Percentiles rank a stretch among this genome's conserved stretches.
phyloP scores from a whole-genome alignment of 192 early-diverging fungal species.

The Pilobolus umbonatus region DNA sequence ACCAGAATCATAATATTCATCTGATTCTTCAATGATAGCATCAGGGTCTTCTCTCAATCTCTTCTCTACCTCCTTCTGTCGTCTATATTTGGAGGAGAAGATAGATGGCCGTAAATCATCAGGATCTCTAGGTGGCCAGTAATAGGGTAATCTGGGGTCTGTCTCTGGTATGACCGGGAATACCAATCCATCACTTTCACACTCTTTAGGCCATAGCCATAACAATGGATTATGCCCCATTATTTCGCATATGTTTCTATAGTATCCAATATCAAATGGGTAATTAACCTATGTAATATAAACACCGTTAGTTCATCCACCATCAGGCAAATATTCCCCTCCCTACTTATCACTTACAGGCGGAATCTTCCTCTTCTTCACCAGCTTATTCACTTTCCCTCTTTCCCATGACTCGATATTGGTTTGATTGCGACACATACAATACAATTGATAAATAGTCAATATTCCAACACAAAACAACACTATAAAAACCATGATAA shows the following conservation, averaged over 20 bases:
- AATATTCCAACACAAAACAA: conserved; percentile 70
- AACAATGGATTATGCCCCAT: conserved; percentile 64
- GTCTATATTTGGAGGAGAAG: conserved; percentile 20
- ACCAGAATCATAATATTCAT: conserved; percentile 29
- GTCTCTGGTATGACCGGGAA: conserved; percentile 54
- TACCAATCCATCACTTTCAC: conserved; percentile 60
- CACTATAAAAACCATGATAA: conserved; percentile 68
- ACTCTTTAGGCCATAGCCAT: conserved; percentile 72
- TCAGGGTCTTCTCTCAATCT: background rate
- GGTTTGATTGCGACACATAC: conserved; percentile 60
- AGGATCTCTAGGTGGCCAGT: conserved; percentile 36
- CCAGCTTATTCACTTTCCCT: conserved; percentile 60
- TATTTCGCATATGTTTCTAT: conserved; percentile 68
- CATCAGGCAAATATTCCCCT: background rate
- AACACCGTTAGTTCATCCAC: background rate
- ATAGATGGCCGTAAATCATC: conserved; percentile 37
- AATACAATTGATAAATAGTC: conserved; percentile 68
- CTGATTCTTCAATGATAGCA: conserved; percentile 5
- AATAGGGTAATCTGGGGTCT: conserved; percentile 16
- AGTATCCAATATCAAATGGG: conserved; percentile 79
- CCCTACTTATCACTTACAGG: conserved; percentile 30
- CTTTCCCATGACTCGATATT: conserved; percentile 82
- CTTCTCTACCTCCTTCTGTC: conserved; percentile 16
- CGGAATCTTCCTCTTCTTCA: conserved; percentile 56
- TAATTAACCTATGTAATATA: conserved; percentile 40